Evolutionary conservation across 306 rosid species (phyloP).

Genomic region (Inga leiocalycina): DNA sequence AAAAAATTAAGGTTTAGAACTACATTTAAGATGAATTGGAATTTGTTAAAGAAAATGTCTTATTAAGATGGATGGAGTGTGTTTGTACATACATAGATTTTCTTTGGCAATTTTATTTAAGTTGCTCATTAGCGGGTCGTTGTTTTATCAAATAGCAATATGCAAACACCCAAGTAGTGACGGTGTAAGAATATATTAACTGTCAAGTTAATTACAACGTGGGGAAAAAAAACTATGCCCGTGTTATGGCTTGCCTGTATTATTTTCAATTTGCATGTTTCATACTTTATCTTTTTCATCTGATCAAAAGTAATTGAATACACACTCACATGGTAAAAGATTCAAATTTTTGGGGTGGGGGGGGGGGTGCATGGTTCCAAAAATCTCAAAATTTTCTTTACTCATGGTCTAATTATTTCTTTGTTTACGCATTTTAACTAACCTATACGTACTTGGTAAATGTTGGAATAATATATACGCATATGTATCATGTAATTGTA

Average conservation of each 20-base stretch:
- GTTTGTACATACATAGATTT: too few relatives aligned
- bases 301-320: neutral
- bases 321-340: neutral
- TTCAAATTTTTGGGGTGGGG: neutral
- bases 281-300: neutral
- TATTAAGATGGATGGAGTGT: too few relatives aligned
- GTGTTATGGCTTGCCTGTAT: neutral
- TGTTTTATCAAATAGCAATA: neutral
- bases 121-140: neutral
- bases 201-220: neutral
- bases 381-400: neutral
- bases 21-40: too few relatives aligned
- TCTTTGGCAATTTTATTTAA: neutral
- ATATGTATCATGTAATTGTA: too few relatives aligned
- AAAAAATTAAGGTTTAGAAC: too few relatives aligned
- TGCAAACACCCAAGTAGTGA: neutral
- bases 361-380: neutral
- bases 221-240: neutral
- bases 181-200: neutral
- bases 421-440: neutral
- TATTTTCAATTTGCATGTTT: neutral
- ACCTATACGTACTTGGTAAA: too few relatives aligned
- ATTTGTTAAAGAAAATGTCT: too few relatives aligned
- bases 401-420: neutral
- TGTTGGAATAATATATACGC: too few relatives aligned